Evolutionary conservation across 352 stramenopile genomes (phyloP).

Genomic region (Halophytophthora polymorphica): DNA sequence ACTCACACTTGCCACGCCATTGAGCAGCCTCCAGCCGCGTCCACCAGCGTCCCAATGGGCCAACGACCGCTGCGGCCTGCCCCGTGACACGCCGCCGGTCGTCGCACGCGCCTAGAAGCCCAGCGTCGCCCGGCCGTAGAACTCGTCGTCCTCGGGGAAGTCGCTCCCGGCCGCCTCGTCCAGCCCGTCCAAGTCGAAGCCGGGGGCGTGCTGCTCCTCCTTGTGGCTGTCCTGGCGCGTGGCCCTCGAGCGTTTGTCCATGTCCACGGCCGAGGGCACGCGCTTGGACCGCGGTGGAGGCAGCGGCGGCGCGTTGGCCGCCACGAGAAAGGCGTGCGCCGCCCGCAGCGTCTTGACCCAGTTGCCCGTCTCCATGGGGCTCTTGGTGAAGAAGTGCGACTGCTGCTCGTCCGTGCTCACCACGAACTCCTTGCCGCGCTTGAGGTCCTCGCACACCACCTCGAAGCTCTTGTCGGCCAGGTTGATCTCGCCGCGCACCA

Average conservation of each 20-base stretch:
- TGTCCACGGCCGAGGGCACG: slow-evolving; percentile 9
- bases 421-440: slow-evolving; percentile 75
- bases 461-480: slow-evolving; percentile 76
- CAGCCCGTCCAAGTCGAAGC: slow-evolving; percentile 37
- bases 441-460: slow-evolving; percentile 75
- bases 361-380: slow-evolving; percentile 58
- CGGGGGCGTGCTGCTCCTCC: slow-evolving; percentile 11
- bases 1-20: slow-evolving; percentile 20
- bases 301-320: slow-evolving; percentile 26
- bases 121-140: slow-evolving; percentile 79
- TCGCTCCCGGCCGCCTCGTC: slow-evolving; percentile 19
- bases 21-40: slow-evolving; percentile 11
- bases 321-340: slow-evolving; percentile 63
- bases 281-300: slow-evolving; percentile 24
- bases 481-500: slow-evolving; percentile 82
- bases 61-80: too few relatives aligned
- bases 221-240: slow-evolving; percentile 24
- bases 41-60: too few relatives aligned
- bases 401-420: slow-evolving; percentile 80
- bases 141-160: slow-evolving; percentile 66
- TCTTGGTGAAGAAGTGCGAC: slow-evolving; percentile 85
- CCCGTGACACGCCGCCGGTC: too few relatives aligned
- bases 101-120: slow-evolving; percentile 72
- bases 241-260: slow-evolving; percentile 19
- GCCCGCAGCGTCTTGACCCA: slow-evolving; percentile 81